phyloP scores from a whole-genome alignment of 805 yeast species.

The Candida morakotiae region DNA sequence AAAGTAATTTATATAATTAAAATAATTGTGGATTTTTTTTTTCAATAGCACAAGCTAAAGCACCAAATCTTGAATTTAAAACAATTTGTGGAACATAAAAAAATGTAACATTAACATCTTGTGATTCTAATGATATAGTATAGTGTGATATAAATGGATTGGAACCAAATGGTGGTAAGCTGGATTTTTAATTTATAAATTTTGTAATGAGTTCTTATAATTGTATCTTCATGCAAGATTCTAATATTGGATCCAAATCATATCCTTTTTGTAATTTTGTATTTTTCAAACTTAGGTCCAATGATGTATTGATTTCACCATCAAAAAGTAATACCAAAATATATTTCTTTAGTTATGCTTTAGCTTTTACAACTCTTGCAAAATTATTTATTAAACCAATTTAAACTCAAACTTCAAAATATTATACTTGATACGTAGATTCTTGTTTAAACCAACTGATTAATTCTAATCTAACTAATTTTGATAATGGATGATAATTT shows the following conservation, averaged over 20 bases:
- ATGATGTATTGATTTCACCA: constrained; percentile 69
- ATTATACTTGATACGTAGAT: constrained; percentile 73
- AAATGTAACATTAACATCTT: constrained; percentile 83
- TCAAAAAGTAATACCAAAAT: constrained; percentile 62
- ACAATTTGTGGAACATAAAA: constrained; percentile 98
- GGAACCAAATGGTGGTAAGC: constrained; percentile 67
- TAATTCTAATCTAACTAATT: constrained; percentile 71
- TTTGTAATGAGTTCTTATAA: constrained; percentile 33
- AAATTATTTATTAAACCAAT: constrained; percentile 52
- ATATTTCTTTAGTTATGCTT: constrained; percentile 45
- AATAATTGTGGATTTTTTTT: constrained; percentile 85
- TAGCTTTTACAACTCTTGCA: constrained; percentile 24
- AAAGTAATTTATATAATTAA: constrained; percentile 95
- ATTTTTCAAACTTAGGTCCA: constrained; percentile 34
- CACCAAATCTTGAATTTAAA: constrained; percentile 81
- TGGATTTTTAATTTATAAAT: constrained; percentile 54
- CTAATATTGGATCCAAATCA: constrained; percentile 63
- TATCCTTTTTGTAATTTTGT: constrained; percentile 48
- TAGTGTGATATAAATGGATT: constrained; percentile 75
- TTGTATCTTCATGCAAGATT: constrained; percentile 61
- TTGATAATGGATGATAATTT: constrained; percentile 78
- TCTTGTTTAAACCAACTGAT: constrained; percentile 72
- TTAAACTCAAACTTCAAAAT: constrained; percentile 68
- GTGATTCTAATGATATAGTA: constrained; percentile 81
- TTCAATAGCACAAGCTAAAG: constrained; percentile 81